phyloP scores from a whole-genome alignment of 331 rosid species.

The Quercus phellos region DNA sequence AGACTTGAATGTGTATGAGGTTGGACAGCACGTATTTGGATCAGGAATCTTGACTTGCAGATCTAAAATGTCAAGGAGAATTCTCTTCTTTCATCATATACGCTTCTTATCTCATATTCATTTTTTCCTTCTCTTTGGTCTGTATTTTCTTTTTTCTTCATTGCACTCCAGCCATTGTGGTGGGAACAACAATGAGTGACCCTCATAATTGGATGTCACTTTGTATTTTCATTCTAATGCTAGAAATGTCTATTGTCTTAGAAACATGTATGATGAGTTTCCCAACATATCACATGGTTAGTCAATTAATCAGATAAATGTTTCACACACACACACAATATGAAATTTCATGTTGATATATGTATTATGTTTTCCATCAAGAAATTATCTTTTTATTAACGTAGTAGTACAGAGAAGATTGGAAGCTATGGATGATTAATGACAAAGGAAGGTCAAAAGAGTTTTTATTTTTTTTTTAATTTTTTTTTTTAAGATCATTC shows the following conservation, averaged over 20 bases:
- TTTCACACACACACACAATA: background rate
- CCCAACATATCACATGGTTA: background rate
- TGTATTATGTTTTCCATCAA: background rate
- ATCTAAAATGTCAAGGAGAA: background rate
- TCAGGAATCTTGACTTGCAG: background rate
- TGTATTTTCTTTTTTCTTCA: background rate
- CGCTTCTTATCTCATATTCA: too few species aligned
- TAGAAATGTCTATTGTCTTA: conserved; percentile 17
- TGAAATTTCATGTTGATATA: background rate
- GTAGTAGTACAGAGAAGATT: background rate
- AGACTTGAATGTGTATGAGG: background rate
- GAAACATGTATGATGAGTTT: conserved; percentile 31
- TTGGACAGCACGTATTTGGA: background rate
- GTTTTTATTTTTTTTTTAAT: background rate
- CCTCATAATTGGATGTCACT: conserved; percentile 18
- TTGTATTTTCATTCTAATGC: conserved; percentile 24
- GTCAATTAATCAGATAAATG: background rate
- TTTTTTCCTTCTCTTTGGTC: background rate
- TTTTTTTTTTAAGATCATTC: too few species aligned
- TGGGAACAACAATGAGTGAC: conserved; percentile 52
- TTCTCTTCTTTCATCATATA: background rate
- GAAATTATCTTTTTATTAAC: background rate
- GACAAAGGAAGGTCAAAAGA: background rate
- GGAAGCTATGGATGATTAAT: background rate
- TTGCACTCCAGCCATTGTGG: conserved; percentile 21